These are phyloP conservation scores for Neofusicoccum laricinum DNA, from an alignment of 2,329 filamentous ascomycete genomes.

Conservation along the genomic window DNA sequence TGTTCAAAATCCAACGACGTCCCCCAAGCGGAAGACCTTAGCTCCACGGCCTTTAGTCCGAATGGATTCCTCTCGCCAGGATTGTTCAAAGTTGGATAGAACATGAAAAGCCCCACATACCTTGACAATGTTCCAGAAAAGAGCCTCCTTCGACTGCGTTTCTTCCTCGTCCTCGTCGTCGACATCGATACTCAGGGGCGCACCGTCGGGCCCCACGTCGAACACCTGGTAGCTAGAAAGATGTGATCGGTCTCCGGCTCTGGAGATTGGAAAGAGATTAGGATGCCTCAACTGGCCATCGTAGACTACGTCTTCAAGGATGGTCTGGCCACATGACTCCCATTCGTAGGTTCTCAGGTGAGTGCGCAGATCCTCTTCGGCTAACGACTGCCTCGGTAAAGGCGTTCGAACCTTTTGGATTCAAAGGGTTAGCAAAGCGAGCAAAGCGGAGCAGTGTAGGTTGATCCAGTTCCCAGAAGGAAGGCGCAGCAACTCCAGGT, in stretches of 20 bases:
- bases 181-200: conserved; percentile 37
- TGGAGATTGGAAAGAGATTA: conserved; percentile 43
- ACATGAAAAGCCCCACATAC: neutral
- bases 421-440: conserved; percentile 11
- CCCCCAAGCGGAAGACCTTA: neutral
- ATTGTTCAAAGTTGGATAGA: neutral
- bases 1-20: neutral
- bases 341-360: conserved; percentile 46
- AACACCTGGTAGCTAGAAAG: conserved; percentile 57
- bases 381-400: conserved; percentile 38
- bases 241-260: conserved; percentile 41
- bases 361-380: conserved; percentile 44
- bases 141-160: conserved; percentile 29
- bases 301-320: conserved; percentile 43
- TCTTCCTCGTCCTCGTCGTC: conserved; percentile 29
- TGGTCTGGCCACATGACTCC: conserved; percentile 38
- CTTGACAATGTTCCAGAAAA: conserved; percentile 33
- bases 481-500: conserved; percentile 9
- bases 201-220: conserved; percentile 51
- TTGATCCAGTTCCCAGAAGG: neutral
- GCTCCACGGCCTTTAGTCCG: neutral
- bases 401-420: conserved; percentile 31
- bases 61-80: neutral
- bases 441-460: conserved; percentile 7
- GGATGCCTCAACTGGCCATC: conserved; percentile 45